Evolutionary conservation across 1,284 basidiomycete species (phyloP), one percentile per base, ranked within the genome.

Genomic region (Sanghuangporus sanghuang): DNA sequence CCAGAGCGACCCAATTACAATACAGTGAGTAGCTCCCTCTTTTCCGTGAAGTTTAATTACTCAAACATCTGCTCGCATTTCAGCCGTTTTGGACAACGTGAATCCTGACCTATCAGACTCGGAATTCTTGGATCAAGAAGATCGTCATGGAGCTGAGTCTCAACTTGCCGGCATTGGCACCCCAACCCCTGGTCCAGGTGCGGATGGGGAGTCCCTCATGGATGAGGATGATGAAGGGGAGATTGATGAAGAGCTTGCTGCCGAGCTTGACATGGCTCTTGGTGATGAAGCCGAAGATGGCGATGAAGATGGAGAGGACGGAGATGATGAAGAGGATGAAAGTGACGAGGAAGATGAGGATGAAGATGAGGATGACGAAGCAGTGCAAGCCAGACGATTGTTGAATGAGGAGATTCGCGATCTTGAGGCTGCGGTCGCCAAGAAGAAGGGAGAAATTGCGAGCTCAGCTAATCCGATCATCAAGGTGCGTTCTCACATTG

Each of bases 391-490:
- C 57, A 86, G 86, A 73, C 91, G 90, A 70, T 75, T 96, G 59
- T 76, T 96, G 68, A 90, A 89, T 65, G 93, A 94, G 72, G 95
- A 97, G 75, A 95, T 96, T 67, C 82, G 88, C 61, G 93, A 96
- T 72, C 77, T 97, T 66, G 93, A 97, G 74, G 86, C 87, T 56
- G 93, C 93, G 7, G 90, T 97, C 21, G 83, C 87, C 55, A 91
- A 91, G 81, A 97, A 96, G 79, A 85, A 86, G 66, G 82, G 81
- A 32, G 93, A 96, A 72, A 89, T 96, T 65, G 85, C 90, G n/a
- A 90, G 87, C 66, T 92, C 93, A 46, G 86, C 86, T 11, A 98
- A 97, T 73, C 90, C 92, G 23, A 85, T 97, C 64, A 94, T 97
- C 74, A 89, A 87, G 78, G 91, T 90, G 71, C 65, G 76, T 54